phyloP scores from a whole-genome alignment of 306 rosid genomes.

The Comarum palustre region DNA sequence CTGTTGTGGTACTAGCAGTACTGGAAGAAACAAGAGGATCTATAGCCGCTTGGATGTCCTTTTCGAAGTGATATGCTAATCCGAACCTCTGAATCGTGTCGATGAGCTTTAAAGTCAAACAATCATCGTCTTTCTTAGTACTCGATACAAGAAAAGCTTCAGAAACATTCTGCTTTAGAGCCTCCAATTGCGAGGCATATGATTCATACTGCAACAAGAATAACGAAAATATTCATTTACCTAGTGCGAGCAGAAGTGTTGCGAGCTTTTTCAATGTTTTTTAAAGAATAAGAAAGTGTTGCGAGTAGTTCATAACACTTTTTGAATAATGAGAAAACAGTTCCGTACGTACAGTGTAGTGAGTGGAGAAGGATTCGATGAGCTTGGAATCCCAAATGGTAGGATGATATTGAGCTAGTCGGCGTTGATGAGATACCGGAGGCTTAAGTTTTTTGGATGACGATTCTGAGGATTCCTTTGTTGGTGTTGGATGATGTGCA shows the following conservation, averaged over 20 bases:
- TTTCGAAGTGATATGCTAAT: slow-evolving; percentile 31
- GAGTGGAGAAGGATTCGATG: slow-evolving; percentile 28
- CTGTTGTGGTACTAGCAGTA: background rate
- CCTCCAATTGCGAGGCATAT: slow-evolving; percentile 14
- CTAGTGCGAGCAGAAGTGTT: no score
- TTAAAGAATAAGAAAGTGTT: no score
- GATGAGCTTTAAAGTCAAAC: background rate
- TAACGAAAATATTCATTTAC: no score
- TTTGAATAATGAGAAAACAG: no score
- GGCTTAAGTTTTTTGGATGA: background rate
- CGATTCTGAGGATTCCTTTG: background rate
- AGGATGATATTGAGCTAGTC: slow-evolving; percentile 32
- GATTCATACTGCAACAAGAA: slow-evolving; percentile 22
- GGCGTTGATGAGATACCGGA: slow-evolving; percentile 4
- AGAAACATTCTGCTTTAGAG: slow-evolving; percentile 12
- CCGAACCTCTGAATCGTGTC: slow-evolving; percentile 28
- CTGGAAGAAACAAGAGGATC: background rate
- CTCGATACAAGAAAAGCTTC: background rate
- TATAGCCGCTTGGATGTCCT: slow-evolving; percentile 21
- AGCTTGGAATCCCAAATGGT: slow-evolving; percentile 22
- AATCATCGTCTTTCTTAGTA: background rate
- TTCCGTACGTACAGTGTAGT: slow-evolving; percentile 8
- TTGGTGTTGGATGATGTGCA: background rate
- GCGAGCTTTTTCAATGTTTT: no score
- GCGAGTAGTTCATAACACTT: no score